Percentiles rank a stretch among this genome's conserved stretches.
Evolutionary conservation across 2,329 filamentous ascomycete species (phyloP).

Genomic region (Microsporum canis): DNA sequence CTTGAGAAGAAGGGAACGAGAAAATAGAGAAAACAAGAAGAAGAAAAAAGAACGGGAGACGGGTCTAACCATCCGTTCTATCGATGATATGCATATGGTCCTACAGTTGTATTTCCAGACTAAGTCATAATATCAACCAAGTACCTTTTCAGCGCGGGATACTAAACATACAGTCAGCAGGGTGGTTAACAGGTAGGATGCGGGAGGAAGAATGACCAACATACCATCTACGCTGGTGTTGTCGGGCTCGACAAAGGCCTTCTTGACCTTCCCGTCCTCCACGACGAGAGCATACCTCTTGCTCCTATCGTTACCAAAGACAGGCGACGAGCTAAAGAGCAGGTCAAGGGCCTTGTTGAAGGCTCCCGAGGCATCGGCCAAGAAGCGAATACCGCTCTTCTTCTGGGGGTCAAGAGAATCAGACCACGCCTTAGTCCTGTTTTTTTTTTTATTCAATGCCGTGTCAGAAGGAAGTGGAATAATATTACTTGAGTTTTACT

Average conservation of each 20-base stretch:
- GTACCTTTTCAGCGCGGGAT: constrained; percentile 40
- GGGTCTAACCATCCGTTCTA: too few relatives aligned
- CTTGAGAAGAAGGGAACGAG: too few relatives aligned
- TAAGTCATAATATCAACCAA: constrained; percentile 23
- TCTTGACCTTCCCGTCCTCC: constrained; percentile 74
- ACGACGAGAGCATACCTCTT: constrained; percentile 81
- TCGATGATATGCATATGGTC: not conserved
- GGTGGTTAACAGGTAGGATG: not conserved
- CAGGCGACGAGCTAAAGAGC: constrained; percentile 62
- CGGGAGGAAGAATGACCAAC: constrained; percentile 5
- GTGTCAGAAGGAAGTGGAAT: too few relatives aligned
- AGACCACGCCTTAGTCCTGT: constrained; percentile 81
- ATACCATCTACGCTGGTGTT: constrained; percentile 70
- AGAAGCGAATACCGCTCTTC: constrained; percentile 71
- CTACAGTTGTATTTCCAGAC: not conserved
- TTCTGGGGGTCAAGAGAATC: constrained; percentile 62
- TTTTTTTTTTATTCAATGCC: not conserved
- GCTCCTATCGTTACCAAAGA: constrained; percentile 72
- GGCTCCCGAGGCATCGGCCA: constrained; percentile 65
- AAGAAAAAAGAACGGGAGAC: too few relatives aligned
- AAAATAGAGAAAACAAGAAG: too few relatives aligned
- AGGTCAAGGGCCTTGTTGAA: constrained; percentile 80
- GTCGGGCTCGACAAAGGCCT: constrained; percentile 74
- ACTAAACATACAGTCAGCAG: constrained; percentile 22
- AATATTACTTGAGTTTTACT: too few relatives aligned